phyloP scores from a whole-genome alignment of 805 yeast species.

The Lachancea sp. region DNA sequence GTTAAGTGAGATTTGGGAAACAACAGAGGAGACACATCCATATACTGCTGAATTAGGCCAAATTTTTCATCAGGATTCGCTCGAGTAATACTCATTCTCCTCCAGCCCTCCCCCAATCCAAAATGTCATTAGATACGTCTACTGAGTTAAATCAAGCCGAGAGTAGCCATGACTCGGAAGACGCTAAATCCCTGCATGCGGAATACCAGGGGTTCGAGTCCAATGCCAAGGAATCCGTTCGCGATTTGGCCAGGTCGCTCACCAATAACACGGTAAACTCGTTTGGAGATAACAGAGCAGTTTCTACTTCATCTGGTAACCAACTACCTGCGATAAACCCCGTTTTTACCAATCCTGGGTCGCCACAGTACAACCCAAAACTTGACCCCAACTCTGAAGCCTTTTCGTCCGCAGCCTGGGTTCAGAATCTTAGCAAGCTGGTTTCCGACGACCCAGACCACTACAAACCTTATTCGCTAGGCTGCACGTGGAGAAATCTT shows the following conservation, averaged over 20 bases:
- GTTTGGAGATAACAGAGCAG: too few species aligned
- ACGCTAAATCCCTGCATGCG: background rate
- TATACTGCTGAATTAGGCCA: too few species aligned
- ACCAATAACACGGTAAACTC: background rate
- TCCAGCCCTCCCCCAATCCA: too few species aligned
- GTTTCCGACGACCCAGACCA: conserved; percentile 51
- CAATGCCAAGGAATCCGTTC: conserved; percentile 2
- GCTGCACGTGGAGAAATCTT: conserved; percentile 52
- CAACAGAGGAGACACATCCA: too few species aligned
- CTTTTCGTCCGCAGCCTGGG: conserved; percentile 60
- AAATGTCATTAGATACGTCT: too few species aligned
- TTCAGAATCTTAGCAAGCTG: conserved; percentile 53
- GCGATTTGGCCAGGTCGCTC: conserved; percentile 6
- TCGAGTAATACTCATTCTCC: too few species aligned
- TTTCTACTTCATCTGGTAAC: background rate
- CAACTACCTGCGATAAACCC: conserved; percentile 21
- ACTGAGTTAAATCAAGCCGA: too few species aligned
- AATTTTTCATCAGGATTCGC: too few species aligned
- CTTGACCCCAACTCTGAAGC: conserved; percentile 55
- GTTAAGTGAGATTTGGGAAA: too few species aligned
- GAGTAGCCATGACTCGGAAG: too few species aligned
- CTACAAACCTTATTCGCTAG: conserved; percentile 54
- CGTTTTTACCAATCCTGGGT: conserved; percentile 14
- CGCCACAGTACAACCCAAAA: conserved; percentile 32
- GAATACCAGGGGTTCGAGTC: background rate